A percentile compares a stretch with the other conserved stretches of the same genome.
phyloP scores from a whole-genome alignment of 1,284 basidiomycete species.

The Trichosporon sp. region DNA sequence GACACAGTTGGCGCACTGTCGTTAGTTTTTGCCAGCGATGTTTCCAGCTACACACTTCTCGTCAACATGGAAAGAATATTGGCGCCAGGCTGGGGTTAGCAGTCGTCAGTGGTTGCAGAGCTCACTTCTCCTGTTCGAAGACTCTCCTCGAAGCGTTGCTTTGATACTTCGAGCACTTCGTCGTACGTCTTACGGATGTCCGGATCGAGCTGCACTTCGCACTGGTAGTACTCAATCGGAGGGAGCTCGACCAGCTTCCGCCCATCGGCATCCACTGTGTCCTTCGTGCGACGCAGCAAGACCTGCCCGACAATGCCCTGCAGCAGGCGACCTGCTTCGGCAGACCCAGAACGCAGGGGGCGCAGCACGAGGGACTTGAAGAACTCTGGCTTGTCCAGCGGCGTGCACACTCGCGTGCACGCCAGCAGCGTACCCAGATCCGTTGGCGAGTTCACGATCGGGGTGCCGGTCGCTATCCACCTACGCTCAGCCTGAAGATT shows the following conservation, averaged over 20 bases:
- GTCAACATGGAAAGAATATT: constrained; percentile 81
- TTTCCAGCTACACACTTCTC: constrained; percentile 56
- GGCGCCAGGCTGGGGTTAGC: constrained; percentile 51
- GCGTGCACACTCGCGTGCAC: constrained; percentile 77
- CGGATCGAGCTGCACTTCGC: constrained; percentile 66
- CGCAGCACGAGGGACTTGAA: constrained; percentile 75
- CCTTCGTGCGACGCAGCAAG: constrained; percentile 83
- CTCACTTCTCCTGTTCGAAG: constrained; percentile 56
- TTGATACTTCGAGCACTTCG: constrained; percentile 67
- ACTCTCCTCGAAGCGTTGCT: constrained; percentile 65
- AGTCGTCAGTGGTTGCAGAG: background rate
- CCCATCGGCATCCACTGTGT: constrained; percentile 77
- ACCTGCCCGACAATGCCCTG: constrained; percentile 80
- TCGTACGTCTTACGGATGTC: constrained; percentile 75
- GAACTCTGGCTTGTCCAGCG: constrained; percentile 75
- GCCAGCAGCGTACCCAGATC: constrained; percentile 81
- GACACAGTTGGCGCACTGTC: constrained; percentile 73
- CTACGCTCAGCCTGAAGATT: constrained; percentile 71
- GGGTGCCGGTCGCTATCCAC: constrained; percentile 68
- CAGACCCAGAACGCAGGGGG: constrained; percentile 69
- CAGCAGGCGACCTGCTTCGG: constrained; percentile 69
- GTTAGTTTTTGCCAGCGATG: constrained; percentile 24
- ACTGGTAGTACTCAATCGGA: constrained; percentile 61
- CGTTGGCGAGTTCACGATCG: constrained; percentile 81
- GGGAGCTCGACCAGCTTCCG: constrained; percentile 73